Evolutionary conservation across 2,329 filamentous ascomycete genomes (phyloP).

Genomic region (Acephala macrosclerotiorum): DNA sequence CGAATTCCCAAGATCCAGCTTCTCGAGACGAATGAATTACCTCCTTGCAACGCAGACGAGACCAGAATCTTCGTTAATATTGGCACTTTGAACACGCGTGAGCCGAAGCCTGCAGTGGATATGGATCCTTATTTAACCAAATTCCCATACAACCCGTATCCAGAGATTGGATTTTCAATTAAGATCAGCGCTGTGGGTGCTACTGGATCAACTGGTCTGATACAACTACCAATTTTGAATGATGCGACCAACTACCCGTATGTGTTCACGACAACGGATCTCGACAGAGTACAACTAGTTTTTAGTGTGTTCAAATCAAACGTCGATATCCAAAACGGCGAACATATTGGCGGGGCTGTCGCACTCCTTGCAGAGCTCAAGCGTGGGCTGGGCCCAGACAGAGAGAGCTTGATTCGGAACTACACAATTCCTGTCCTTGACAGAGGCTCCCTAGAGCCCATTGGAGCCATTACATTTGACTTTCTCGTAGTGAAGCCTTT

Average conservation of each 20-base stretch:
- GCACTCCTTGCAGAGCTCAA: conserved; percentile 20
- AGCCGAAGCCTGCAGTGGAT: conserved; percentile 15
- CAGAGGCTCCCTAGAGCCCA: conserved; percentile 11
- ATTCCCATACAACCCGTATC: conserved; percentile 14
- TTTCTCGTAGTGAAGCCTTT: conserved; percentile 22
- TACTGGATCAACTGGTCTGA: conserved; percentile 11
- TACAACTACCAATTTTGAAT: conserved; percentile 16
- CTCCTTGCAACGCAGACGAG: conserved; percentile 9
- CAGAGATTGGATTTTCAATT: conserved; percentile 13
- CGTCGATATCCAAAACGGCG: neutral
- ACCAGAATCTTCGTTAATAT: conserved; percentile 14
- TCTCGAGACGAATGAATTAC: too few species aligned
- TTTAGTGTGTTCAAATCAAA: conserved; percentile 14
- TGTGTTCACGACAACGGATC: conserved; percentile 21
- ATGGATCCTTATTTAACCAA: neutral
- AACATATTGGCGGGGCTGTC: conserved; percentile 18
- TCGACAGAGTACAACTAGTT: conserved; percentile 11
- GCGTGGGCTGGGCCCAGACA: conserved; percentile 2
- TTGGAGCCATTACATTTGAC: conserved; percentile 24
- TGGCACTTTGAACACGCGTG: conserved; percentile 17
- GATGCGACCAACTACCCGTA: conserved; percentile 22
- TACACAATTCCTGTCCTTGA: conserved; percentile 24
- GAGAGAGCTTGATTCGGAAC: conserved; percentile 23
- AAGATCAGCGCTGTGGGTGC: conserved; percentile 9
- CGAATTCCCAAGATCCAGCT: conserved; percentile 12